These are phyloP conservation scores for Leccinellum luteum DNA, from an alignment of 768 basidiomycete genomes.

Conservation along the genomic window DNA sequence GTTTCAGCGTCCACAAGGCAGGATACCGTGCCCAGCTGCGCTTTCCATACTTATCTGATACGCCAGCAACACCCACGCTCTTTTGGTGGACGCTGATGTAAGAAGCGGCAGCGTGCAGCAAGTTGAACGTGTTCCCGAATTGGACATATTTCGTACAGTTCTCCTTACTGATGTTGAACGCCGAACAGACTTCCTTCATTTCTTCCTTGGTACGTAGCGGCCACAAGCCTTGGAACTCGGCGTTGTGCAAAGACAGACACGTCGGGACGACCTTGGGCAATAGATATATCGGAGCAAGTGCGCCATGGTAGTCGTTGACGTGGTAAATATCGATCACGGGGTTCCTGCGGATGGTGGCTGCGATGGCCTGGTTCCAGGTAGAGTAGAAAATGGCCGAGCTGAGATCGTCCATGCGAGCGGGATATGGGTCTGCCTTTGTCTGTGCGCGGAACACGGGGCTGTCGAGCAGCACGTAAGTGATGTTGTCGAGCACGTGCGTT, in stretches of 20 bases:
- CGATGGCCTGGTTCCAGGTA: conserved; percentile 97
- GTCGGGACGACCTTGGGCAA: conserved; percentile 88
- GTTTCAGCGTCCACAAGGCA: conserved; percentile 92
- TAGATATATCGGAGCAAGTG: conserved; percentile 86
- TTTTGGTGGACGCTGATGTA: conserved; percentile 94
- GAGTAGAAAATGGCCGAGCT: conserved; percentile 97
- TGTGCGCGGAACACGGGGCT: conserved; percentile 96
- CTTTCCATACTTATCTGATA: conserved; percentile 97
- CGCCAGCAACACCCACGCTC: conserved; percentile 91
- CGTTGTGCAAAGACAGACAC: conserved; percentile 93
- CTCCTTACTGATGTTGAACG: conserved; percentile 96
- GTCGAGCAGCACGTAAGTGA: conserved; percentile 92
- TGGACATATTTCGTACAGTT: conserved; percentile 96
- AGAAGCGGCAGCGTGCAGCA: conserved; percentile 89
- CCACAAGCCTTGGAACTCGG: conserved; percentile 97
- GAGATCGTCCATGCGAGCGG: conserved; percentile 95
- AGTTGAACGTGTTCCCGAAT: conserved; percentile 96
- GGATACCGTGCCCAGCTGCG: conserved; percentile 97
- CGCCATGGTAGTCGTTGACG: conserved; percentile 94
- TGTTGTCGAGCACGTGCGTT: conserved; percentile 90
- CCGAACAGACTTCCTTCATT: conserved; percentile 98
- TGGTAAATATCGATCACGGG: conserved; percentile 93
- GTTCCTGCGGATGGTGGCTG: conserved; percentile 81
- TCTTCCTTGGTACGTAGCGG: conserved; percentile 95
- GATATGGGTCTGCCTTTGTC: conserved; percentile 94